Conservation (phyloP, 1,284 basidiomycete genomes). For the Cutaneotrichosporon dermatis region DNA sequence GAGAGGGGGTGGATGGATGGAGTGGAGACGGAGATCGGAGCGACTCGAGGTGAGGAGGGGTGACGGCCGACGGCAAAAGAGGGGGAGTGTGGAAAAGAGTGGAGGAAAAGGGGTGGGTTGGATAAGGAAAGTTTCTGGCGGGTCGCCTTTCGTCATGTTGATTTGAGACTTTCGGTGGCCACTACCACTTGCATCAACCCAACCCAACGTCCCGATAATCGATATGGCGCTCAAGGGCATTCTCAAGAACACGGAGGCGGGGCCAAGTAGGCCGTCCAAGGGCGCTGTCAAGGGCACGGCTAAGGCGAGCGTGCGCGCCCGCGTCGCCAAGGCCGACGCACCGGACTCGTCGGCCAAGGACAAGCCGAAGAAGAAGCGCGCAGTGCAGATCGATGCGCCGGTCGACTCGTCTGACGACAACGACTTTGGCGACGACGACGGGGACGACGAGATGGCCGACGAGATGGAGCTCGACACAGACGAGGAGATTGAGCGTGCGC, state of each 20-base stretch:
- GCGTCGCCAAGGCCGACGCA: background rate
- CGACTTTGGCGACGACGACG: constrained; percentile 14
- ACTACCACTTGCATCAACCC: background rate
- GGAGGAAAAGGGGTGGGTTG: background rate
- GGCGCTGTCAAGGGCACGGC: background rate
- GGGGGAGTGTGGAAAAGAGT: background rate
- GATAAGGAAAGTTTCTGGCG: constrained; percentile 15
- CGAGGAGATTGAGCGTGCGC: constrained; percentile 16
- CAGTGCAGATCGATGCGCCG: constrained; percentile 3
- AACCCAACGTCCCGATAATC: background rate
- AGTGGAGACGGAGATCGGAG: background rate
- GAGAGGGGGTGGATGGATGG: constrained; percentile 1
- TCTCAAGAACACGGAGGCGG: constrained; percentile 17
- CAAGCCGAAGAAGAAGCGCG: constrained; percentile 7
- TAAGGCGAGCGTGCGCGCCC: constrained; percentile 7
- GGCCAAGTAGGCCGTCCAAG: constrained; percentile 4
- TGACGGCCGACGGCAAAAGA: too few species aligned
- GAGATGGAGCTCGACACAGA: too few species aligned
- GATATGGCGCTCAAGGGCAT: constrained; percentile 20
- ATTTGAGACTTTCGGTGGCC: background rate
- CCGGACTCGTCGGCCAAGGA: constrained; percentile 5
- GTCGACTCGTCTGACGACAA: constrained; percentile 6
- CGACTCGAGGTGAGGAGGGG: background rate
- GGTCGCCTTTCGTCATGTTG: background rate
- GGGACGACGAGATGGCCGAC: constrained; percentile 18